Percentiles rank a stretch among this genome's conserved stretches.
Evolutionary conservation across 2,329 filamentous ascomycete genomes (phyloP).

Genomic region (Claviceps sp.): DNA sequence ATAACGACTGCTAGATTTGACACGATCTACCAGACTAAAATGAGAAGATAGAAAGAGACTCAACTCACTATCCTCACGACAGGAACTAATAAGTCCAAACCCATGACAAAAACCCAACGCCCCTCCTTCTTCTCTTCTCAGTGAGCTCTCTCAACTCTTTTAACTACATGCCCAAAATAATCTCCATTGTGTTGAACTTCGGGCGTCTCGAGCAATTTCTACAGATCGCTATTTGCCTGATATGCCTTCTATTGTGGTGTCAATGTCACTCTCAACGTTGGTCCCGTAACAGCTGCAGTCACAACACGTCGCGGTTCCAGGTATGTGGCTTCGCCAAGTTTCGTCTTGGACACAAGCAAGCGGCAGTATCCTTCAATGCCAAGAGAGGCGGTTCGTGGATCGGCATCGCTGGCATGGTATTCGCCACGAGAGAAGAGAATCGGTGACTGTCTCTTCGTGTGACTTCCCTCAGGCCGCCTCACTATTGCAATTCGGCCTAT

Average conservation of each 20-base stretch:
- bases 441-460: not conserved
- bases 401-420: not conserved
- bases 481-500: constrained; percentile 4
- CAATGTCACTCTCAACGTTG: constrained; percentile 17
- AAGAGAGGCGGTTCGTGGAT: not conserved
- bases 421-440: not conserved
- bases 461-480: not conserved
- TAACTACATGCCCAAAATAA: too few relatives aligned
- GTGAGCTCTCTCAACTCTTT: too few relatives aligned
- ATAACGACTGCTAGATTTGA: too few relatives aligned
- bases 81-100: too few relatives aligned
- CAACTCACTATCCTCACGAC: too few relatives aligned
- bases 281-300: constrained; percentile 1
- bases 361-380: not conserved
- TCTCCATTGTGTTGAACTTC: too few relatives aligned
- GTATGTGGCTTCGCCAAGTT: not conserved
- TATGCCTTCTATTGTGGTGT: constrained; percentile 17
- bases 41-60: too few relatives aligned
- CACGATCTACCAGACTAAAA: too few relatives aligned
- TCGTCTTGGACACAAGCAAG: not conserved
- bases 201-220: too few relatives aligned
- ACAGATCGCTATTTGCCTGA: constrained; percentile 13
- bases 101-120: too few relatives aligned
- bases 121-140: too few relatives aligned
- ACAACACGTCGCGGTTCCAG: not conserved